A percentile compares a stretch with the other conserved stretches of the same genome.
Conservation (phyloP, 805 yeast species). For the Metschnikowia chrysomelidarum region DNA sequence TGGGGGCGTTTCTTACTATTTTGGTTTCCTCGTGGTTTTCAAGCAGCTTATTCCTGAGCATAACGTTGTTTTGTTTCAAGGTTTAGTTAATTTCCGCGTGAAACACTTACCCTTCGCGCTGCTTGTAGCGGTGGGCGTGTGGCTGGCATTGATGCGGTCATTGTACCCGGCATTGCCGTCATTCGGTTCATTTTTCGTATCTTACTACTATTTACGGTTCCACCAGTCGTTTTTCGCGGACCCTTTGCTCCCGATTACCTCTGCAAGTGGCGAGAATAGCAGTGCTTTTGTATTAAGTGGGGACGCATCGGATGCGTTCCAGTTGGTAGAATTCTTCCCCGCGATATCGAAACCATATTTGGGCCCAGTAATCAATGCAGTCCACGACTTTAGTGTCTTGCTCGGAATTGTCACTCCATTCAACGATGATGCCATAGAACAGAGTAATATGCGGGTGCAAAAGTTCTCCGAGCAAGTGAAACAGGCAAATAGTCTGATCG, state of each 20-base stretch:
- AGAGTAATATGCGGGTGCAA: conserved; percentile 68
- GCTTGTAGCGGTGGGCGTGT: conserved; percentile 29
- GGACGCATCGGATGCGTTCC: conserved; percentile 89
- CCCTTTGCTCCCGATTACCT: conserved; percentile 49
- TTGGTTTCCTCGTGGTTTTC: conserved; percentile 55
- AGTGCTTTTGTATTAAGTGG: conserved; percentile 50
- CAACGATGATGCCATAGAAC: conserved; percentile 66
- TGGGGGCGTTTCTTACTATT: conserved; percentile 50
- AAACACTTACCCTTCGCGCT: conserved; percentile 59
- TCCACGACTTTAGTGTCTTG: conserved; percentile 36
- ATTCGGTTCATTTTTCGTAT: conserved; percentile 54
- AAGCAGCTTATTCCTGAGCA: conserved; percentile 61
- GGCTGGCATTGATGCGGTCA: conserved; percentile 35
- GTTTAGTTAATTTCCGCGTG: conserved; percentile 47
- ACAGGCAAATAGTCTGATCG: conserved; percentile 39
- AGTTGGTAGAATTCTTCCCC: conserved; percentile 83
- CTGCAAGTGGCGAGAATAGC: conserved; percentile 28
- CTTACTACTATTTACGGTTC: conserved; percentile 80
- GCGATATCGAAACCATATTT: conserved; percentile 50
- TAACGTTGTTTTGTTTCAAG: conserved; percentile 47
- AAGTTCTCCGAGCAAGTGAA: conserved; percentile 52
- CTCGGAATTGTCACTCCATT: conserved; percentile 59
- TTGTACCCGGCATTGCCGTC: conserved; percentile 57
- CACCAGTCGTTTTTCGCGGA: conserved; percentile 58
- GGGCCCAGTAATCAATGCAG: conserved; percentile 45